Base-by-base conservation (phyloP, 108 stramenopile genomes). In the Cyclotella distinguenda region DNA sequence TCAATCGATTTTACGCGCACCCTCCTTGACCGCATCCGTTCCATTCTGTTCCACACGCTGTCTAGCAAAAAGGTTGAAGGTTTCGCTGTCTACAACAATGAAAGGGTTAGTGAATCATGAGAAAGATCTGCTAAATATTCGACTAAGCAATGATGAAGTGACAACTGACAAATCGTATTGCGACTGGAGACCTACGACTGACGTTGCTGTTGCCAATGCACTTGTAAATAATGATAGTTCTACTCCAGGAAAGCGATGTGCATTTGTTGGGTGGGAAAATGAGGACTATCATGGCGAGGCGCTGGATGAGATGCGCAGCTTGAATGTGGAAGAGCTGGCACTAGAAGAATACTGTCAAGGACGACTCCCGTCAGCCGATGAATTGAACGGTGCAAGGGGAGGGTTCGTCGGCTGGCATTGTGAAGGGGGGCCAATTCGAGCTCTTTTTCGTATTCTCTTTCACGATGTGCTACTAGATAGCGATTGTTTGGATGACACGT, bases 311-410 rank as follows among this genome's bases (percentile, higher is more conserved):
- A 35, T 56, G 31, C 66, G 70, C 15, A 86, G 85, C 27, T 61
- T 93, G 39, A 93, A 85, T 70, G 91, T 93, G 22, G 91, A 93
- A 58, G 76, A 90, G 60, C 81, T 88, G n/a, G 91, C 91, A 4
- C 76, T 85, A 48, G 87, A 89, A 56, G 82, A 81, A 65, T 93
- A 93, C 55, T 33, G 49, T 31, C 52, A 66, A 53, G 91, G 86
- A 35, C 51, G 87, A 21, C 80, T 90, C 30, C 89, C 91, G 18
- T 27, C 47, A 31, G 70, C 44, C 16, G 45, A 74, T 16, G 31
- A 34, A 28, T 21, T 51, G 27, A 19, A 56, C 16, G 28, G 35
- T 22, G 31, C 39, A 9, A 53, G 61, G 31, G 88, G 88, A 19
- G 72, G 76, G 0, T 92, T 87, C 84, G 51, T 66, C n/a, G 91